Evolutionary conservation across 345 rosid genomes (phyloP).

Genomic region (Alliaria petiolata): DNA sequence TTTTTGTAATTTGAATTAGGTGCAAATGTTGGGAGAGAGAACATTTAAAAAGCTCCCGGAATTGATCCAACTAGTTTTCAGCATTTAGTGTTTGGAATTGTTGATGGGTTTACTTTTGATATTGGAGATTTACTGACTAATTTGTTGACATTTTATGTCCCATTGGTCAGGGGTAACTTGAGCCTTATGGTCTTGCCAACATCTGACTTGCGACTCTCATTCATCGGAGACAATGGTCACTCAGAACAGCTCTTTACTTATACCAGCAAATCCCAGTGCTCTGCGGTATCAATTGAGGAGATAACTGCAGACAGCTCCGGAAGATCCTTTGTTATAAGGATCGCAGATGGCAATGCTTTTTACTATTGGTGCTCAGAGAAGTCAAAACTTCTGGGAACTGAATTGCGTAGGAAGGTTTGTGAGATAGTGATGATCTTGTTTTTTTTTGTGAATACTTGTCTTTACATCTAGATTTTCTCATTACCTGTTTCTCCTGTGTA

Average conservation of each 20-base stretch:
- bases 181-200: slow-evolving; percentile 76
- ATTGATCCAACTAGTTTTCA: slow-evolving; percentile 10
- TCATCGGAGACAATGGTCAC: slow-evolving; percentile 79
- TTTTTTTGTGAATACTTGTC: neutral
- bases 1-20: neutral
- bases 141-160: neutral
- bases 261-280: slow-evolving; percentile 43
- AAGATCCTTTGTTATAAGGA: slow-evolving; percentile 68
- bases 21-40: neutral
- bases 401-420: slow-evolving; percentile 80
- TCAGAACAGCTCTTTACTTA: slow-evolving; percentile 64
- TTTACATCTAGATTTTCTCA: slow-evolving; percentile 10
- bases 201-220: slow-evolving; percentile 76
- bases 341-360: slow-evolving; percentile 47
- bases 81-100: neutral
- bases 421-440: neutral
- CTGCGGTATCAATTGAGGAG: slow-evolving; percentile 55
- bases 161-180: slow-evolving; percentile 72
- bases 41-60: neutral
- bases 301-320: slow-evolving; percentile 74
- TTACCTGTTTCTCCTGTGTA: slow-evolving; percentile 11
- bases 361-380: slow-evolving; percentile 98
- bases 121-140: neutral
- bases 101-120: neutral
- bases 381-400: slow-evolving; percentile 76